These are phyloP conservation scores for Phlebopus sp. DNA, from an alignment of 1,284 basidiomycete species.

Conservation along the genomic window DNA sequence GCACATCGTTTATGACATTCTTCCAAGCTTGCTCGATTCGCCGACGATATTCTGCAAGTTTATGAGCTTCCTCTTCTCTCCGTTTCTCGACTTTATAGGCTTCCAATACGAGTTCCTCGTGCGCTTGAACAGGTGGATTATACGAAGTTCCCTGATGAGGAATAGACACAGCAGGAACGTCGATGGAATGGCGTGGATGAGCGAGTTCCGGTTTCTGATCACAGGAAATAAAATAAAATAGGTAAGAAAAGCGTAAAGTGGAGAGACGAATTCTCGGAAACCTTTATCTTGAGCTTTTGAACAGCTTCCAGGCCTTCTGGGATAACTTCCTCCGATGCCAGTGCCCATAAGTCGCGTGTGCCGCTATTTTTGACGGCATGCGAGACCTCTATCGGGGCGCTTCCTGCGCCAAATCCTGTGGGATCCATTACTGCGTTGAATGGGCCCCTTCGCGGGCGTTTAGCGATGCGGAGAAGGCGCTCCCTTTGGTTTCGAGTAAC, in stretches of 20 bases:
- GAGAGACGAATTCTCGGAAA: constrained; percentile 22
- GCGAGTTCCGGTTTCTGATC: constrained; percentile 46
- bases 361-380: constrained; percentile 72
- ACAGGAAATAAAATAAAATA: background rate
- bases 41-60: constrained; percentile 51
- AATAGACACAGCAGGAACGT: constrained; percentile 62
- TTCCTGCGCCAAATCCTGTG: constrained; percentile 60
- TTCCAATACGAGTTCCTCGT: constrained; percentile 70
- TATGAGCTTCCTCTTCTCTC: constrained; percentile 53
- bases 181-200: constrained; percentile 53
- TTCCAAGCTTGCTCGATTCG: constrained; percentile 51
- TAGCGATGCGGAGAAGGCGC: constrained; percentile 70
- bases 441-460: constrained; percentile 64
- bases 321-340: constrained; percentile 34
- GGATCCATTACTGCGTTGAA: constrained; percentile 69
- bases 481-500: constrained; percentile 67
- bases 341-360: constrained; percentile 70
- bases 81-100: constrained; percentile 72
- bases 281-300: constrained; percentile 50
- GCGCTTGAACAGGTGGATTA: constrained; percentile 80
- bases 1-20: constrained; percentile 22
- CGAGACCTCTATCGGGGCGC: constrained; percentile 56
- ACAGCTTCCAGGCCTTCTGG: constrained; percentile 44
- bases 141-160: constrained; percentile 93
- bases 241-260: background rate